Evolutionary conservation across 2,329 filamentous ascomycete species (phyloP).

Genomic region (Fusarium neocosmosporiellum): DNA sequence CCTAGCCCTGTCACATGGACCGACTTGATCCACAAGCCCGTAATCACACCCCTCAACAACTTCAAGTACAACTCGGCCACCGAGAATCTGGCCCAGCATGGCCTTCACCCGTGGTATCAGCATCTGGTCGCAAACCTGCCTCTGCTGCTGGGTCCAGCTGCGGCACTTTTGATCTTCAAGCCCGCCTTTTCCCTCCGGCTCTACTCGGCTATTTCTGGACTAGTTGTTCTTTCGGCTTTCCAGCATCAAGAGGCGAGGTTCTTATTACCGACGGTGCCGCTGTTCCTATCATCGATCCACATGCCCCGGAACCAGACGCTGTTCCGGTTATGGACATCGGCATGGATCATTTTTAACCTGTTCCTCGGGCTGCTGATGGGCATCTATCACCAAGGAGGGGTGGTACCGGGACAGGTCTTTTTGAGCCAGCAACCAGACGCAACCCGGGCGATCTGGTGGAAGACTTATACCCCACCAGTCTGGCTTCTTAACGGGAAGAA

Average conservation of each 20-base stretch:
- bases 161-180: conserved; percentile 67
- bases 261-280: conserved; percentile 77
- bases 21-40: conserved; percentile 71
- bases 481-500: conserved; percentile 85
- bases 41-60: conserved; percentile 83
- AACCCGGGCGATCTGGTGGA: conserved; percentile 83
- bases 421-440: conserved; percentile 77
- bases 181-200: conserved; percentile 71
- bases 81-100: conserved; percentile 79
- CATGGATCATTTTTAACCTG: conserved; percentile 78
- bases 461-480: conserved; percentile 83
- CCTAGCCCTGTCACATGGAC: conserved; percentile 71
- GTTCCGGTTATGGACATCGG: conserved; percentile 65
- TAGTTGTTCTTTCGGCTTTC: conserved; percentile 77
- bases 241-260: conserved; percentile 86
- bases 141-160: conserved; percentile 77
- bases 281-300: conserved; percentile 79
- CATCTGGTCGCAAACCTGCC: conserved; percentile 77
- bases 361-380: conserved; percentile 79
- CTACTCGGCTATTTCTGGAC: conserved; percentile 79
- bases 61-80: conserved; percentile 78
- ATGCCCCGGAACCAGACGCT: conserved; percentile 67
- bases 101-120: conserved; percentile 82
- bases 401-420: conserved; percentile 80
- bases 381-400: conserved; percentile 83